Conservation (phyloP, 2,329 filamentous ascomycete genomes). For the Alternaria arborescens region DNA sequence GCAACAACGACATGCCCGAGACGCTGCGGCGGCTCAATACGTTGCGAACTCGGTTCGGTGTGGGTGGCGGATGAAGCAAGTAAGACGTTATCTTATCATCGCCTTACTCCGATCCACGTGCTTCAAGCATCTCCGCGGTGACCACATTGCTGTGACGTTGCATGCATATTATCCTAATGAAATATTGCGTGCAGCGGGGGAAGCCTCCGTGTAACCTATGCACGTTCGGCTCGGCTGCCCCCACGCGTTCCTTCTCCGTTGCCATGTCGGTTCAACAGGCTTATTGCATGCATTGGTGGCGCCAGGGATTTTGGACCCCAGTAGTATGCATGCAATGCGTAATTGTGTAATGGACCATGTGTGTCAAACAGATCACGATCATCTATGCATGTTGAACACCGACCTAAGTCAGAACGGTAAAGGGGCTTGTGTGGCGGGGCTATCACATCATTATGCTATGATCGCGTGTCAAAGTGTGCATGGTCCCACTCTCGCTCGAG, state of each 20-base stretch:
- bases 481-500: neutral
- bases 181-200: constrained; percentile 9
- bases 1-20: constrained; percentile 41
- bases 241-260: constrained; percentile 13
- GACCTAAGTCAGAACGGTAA: neutral
- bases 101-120: constrained; percentile 11
- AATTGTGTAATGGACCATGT: neutral
- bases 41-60: constrained; percentile 45
- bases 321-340: neutral
- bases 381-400: neutral
- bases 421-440: neutral
- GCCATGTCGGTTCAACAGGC: neutral
- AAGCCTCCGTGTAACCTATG: constrained; percentile 3
- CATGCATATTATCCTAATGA: constrained; percentile 12
- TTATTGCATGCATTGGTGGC: constrained; percentile 2
- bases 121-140: constrained; percentile 12
- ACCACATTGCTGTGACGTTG: constrained; percentile 2
- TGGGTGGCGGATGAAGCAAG: constrained; percentile 41
- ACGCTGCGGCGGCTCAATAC: constrained; percentile 46
- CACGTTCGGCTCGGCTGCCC: constrained; percentile 15
- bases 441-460: neutral
- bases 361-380: neutral
- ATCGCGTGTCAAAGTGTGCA: neutral
- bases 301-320: neutral
- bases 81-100: constrained; percentile 13